A percentile compares a stretch with the other conserved stretches of the same genome.
Evolutionary conservation across 2,329 filamentous ascomycete genomes (phyloP).

Genomic region (Albifimbria verrucaria): DNA sequence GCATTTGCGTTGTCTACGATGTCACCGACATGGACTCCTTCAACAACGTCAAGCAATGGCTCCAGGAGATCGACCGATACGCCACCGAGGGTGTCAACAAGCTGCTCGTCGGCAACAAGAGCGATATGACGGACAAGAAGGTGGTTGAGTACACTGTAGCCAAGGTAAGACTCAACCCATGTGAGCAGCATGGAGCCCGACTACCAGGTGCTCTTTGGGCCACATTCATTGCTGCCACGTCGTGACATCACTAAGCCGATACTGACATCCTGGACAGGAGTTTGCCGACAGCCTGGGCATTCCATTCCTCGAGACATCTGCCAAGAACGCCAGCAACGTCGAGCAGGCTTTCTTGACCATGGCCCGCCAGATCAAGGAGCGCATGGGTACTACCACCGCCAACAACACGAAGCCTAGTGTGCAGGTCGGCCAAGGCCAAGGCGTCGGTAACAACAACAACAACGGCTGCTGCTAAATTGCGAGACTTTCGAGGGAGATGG

Average conservation of each 20-base stretch:
- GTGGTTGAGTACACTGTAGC: slow-evolving; percentile 99
- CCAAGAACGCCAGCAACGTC: slow-evolving; percentile 99
- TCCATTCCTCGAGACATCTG: slow-evolving; percentile 98
- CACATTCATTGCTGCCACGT: no score
- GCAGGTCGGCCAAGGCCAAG: slow-evolving; percentile 91
- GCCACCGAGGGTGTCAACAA: slow-evolving; percentile 99
- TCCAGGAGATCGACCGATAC: slow-evolving; percentile 99
- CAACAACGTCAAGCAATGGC: slow-evolving; percentile 99
- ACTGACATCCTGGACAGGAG: slow-evolving; percentile 58
- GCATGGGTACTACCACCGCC: slow-evolving; percentile 92
- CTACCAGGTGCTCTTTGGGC: no score
- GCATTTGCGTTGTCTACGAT: slow-evolving; percentile 99
- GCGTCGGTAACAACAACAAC: slow-evolving; percentile 81
- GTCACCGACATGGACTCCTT: slow-evolving; percentile 99
- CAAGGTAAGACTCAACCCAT: slow-evolving; percentile 65
- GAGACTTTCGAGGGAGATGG: slow-evolving; percentile 17
- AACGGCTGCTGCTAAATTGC: slow-evolving; percentile 81
- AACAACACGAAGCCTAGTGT: slow-evolving; percentile 99
- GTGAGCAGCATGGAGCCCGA: no score
- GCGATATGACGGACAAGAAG: slow-evolving; percentile 99
- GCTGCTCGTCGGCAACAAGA: slow-evolving; percentile 99
- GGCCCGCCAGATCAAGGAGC: slow-evolving; percentile 99
- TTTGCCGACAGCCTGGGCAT: slow-evolving; percentile 98
- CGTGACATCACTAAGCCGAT: neutral
- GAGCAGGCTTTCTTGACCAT: slow-evolving; percentile 99